Percentiles rank a stretch among this genome's conserved stretches.
These are phyloP conservation scores for Arabidopsis lyrata DNA, from an alignment of 441 rosid genomes.

Conservation along the genomic window DNA sequence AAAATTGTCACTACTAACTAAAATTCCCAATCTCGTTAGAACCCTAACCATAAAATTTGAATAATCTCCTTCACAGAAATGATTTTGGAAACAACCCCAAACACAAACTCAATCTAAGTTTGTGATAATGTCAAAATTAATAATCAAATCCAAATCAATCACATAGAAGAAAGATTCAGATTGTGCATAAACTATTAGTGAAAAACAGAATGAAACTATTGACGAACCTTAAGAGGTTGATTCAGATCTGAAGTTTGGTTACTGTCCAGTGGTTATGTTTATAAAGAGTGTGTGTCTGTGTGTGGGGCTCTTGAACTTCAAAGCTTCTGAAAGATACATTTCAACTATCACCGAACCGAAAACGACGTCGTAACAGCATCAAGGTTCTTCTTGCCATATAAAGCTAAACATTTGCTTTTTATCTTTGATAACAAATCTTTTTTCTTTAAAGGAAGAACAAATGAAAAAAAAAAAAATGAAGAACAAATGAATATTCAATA, in stretches of 20 bases:
- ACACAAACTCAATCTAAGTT: constrained; percentile 14
- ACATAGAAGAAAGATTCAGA: background rate
- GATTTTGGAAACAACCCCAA: constrained; percentile 7
- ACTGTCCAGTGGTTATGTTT: constrained; percentile 19
- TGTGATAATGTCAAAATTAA: background rate
- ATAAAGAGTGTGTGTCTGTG: background rate
- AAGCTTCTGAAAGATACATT: constrained; percentile 36
- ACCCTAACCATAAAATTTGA: background rate
- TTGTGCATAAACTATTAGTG: background rate
- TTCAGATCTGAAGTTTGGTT: constrained; percentile 38
- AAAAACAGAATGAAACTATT: background rate
- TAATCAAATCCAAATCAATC: background rate
- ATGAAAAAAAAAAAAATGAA: too few species aligned
- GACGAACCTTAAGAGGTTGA: constrained; percentile 30
- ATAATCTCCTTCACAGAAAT: background rate
- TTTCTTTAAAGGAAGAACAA: background rate
- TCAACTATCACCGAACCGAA: constrained; percentile 1
- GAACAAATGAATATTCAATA: background rate
- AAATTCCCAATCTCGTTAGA: background rate
- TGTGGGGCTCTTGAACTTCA: background rate
- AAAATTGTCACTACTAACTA: background rate
- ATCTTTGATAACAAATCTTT: background rate
- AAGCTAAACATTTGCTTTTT: constrained; percentile 25
- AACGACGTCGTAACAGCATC: background rate
- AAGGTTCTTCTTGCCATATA: background rate